Base-by-base conservation (phyloP, 2,329 filamentous ascomycete genomes). In the Pestalotiopsis fici region DNA sequence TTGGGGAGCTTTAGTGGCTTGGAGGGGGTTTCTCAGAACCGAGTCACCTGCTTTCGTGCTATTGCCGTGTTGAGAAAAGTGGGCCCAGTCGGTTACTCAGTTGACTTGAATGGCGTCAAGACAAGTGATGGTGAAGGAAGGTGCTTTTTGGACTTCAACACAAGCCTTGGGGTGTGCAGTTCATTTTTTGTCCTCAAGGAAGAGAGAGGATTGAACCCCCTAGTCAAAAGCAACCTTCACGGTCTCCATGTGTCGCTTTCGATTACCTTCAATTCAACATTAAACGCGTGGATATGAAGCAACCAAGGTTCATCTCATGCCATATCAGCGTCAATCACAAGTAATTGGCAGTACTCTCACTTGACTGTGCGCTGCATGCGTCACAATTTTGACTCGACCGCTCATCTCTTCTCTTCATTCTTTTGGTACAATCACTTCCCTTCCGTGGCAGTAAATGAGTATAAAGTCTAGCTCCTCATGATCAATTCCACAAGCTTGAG, bases 41-140 rank as follows among this genome's bases (percentile, higher is more conserved):
- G 27, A 28, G 63, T 65, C 63, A 65, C 39, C 37, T 65, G 63
- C 50, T 59, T 59, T 65, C 63, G 63, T 59, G 63, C 23, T 27
- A 28, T 25, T 43, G 50, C 50, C 63, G 63, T 54, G 63, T 43
- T 59, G 21, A 35, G 18, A 35, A 65, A 15, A 54, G 37, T 35
- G 31, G 62, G 23, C n/a, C n/a, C n/a, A n/a, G n/a, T 50, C 39
- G 23, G 18, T 35, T 23, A 6, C 25, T 21, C 56, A 11, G 56
- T 25, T 15, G n/a, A 25, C 13, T 2, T 35, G 28, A 60, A 60
- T 60, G 57, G 57, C 57, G 57, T 60, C 57, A 60, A 60, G 57
- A 60, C 57, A 6, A 6, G 6, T 35, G 31, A 35, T 35, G 5
- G 31, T 6, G 31, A 35, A 35, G 31, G 31, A 35, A 35, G 31